Evolutionary conservation across 2,329 filamentous ascomycete genomes (phyloP), one percentile per base, ranked within the genome.

Genomic region (Clathrospora elynae): DNA sequence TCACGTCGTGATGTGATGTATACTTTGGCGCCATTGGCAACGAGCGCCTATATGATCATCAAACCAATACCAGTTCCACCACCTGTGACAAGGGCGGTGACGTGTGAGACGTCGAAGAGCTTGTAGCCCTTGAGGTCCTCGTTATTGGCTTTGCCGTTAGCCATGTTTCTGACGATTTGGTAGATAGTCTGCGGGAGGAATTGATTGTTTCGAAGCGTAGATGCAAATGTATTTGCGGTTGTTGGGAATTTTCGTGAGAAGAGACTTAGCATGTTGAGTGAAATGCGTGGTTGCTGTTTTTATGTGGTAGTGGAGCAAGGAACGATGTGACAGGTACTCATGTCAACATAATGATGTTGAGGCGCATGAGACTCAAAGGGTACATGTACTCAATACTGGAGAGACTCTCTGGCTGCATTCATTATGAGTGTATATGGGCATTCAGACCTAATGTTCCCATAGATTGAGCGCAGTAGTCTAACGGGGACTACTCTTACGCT

Each of bases 21-120:
- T 2, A 69, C 66, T 57, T 82, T 86, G 6, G 76, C 77, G 31
- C 83, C 82, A 67, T 84, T 84, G 46, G 75, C 66, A 19, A 85
- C 76, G 67, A 84, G 84, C 41, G 81, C 83, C 39, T 81, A 74
- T 17, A 81, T 79, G 51, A 86, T 85, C 83, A 86, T 86, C 38
- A 80, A 75, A 14, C 83, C 72, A 40, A 76, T 71, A n/a, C 73
- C 72, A 2, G 71, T 75, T 14, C 67, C 72, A 17, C 73, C 73
- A n/a, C 74, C 73, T 7, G 73, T 75, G 7, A 75, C 73, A 11
- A 75, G 49, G 9, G 73, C 73, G 4, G 72, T 75, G 43, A 76
- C 57, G 41, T 74, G 70, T 1, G 70, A 73, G 24, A 75, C 73
- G 51, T 75, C 72, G 52, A 76, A 76, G 39, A 76, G 68, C 50